Percentiles rank a stretch among this genome's conserved stretches.
phyloP scores from a whole-genome alignment of 2,329 filamentous ascomycete genomes.

The Nothophaeocryptopus gaeumannii region DNA sequence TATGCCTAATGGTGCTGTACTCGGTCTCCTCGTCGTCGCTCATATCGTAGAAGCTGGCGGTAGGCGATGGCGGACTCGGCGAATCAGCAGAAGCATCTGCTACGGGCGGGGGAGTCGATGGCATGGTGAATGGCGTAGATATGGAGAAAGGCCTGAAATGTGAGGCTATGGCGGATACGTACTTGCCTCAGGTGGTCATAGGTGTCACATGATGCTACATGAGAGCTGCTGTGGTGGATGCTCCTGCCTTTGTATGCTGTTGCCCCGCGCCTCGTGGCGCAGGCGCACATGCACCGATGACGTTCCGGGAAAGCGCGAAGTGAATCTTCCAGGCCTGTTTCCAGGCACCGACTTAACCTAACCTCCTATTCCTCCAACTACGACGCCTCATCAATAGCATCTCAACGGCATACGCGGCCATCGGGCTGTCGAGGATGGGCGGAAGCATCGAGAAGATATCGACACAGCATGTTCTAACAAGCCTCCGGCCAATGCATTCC shows the following conservation, averaged over 20 bases:
- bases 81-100: slow-evolving; percentile 16
- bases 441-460: no score
- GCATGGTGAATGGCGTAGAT: slow-evolving; percentile 11
- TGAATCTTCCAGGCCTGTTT: neutral
- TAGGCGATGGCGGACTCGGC: slow-evolving; percentile 62
- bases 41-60: slow-evolving; percentile 88
- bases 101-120: slow-evolving; percentile 13
- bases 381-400: no score
- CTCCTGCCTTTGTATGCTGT: neutral
- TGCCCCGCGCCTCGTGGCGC: neutral
- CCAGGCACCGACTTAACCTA: slow-evolving; percentile 1
- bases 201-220: neutral
- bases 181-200: neutral
- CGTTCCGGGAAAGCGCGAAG: neutral
- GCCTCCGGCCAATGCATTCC: no score
- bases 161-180: neutral
- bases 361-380: no score
- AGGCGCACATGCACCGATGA: slow-evolving; percentile 1
- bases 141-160: neutral
- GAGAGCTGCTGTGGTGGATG: neutral
- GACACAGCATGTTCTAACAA: no score
- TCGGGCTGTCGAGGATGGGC: no score
- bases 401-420: no score
- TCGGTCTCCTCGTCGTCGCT: slow-evolving; percentile 95
- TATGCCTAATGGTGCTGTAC: slow-evolving; percentile 89